A percentile compares a stretch with the other conserved stretches of the same genome.
Evolutionary conservation across 768 basidiomycete genomes (phyloP).

Genomic region (Dictyophora rubrovolvata): DNA sequence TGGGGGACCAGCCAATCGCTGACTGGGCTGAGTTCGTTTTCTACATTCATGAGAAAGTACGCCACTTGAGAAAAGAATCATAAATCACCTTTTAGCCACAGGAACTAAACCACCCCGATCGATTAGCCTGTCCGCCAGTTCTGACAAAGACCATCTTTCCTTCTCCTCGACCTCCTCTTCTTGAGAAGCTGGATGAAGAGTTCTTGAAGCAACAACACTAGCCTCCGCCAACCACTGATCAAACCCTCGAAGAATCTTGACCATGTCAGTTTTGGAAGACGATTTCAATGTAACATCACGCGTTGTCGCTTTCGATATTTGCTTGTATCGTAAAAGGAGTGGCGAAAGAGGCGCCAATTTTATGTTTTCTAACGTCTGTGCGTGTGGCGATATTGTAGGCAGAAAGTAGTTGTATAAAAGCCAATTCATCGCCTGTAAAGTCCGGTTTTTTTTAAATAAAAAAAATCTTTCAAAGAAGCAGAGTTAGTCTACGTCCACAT

Average conservation of each 20-base stretch:
- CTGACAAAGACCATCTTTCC: constrained; percentile 60
- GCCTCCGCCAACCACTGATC: constrained; percentile 77
- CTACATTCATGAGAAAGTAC: constrained; percentile 19
- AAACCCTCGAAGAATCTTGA: constrained; percentile 43
- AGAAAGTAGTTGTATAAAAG: constrained; percentile 77
- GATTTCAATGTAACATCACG: constrained; percentile 55
- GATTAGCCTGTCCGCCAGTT: constrained; percentile 54
- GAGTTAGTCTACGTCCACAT: constrained; percentile 9
- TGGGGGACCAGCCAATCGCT: constrained; percentile 40
- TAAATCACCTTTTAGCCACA: constrained; percentile 64
- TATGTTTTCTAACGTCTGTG: constrained; percentile 21
- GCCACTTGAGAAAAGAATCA: background rate
- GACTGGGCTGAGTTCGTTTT: constrained; percentile 39
- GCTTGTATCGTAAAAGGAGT: constrained; percentile 65
- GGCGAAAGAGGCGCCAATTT: constrained; percentile 52
- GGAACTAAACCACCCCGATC: constrained; percentile 74
- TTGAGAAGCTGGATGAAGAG: constrained; percentile 13
- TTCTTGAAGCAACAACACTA: constrained; percentile 39
- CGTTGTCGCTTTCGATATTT: constrained; percentile 46
- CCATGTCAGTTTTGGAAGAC: constrained; percentile 40
- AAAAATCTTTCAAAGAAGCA: background rate
- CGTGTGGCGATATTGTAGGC: constrained; percentile 37
- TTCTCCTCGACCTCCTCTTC: constrained; percentile 35
- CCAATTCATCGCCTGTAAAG: constrained; percentile 65
- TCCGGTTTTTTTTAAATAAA: constrained; percentile 8